Percentiles rank a stretch among this genome's conserved stretches.
Conservation (phyloP, 345 rosid genomes). For the Excoecaria cochinchinensis region DNA sequence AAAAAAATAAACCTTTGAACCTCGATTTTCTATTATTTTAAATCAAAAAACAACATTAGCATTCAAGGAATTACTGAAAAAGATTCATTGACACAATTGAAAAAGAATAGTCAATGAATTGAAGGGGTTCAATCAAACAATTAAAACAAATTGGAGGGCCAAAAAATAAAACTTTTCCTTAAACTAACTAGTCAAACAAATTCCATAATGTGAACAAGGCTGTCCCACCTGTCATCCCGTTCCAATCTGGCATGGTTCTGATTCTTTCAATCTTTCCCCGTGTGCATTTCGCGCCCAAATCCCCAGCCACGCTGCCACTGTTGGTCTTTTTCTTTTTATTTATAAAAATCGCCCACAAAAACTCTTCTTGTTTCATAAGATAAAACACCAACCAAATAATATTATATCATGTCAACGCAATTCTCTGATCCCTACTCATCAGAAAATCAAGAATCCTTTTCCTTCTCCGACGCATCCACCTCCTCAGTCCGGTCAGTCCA, state of each 20-base stretch:
- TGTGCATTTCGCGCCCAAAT: constrained; percentile 2
- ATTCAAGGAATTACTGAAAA: no score
- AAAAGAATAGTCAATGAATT: no score
- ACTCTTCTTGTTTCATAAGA: no score
- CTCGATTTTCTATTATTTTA: no score
- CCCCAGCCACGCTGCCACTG: neutral
- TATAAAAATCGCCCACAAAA: neutral
- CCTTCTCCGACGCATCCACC: neutral
- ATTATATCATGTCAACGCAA: neutral
- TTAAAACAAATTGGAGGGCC: no score
- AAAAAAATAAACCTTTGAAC: no score
- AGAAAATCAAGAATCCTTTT: neutral
- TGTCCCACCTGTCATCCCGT: neutral
- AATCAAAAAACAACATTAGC: no score
- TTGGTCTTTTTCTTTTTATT: neutral
- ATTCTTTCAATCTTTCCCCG: neutral
- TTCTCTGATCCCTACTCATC: neutral
- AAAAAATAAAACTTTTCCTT: no score
- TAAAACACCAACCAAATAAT: no score
- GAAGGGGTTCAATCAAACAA: no score
- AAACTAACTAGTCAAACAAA: neutral
- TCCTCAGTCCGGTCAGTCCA: neutral
- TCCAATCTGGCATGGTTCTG: no score
- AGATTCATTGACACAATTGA: no score
- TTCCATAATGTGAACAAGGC: neutral